Percentiles rank a stretch among this genome's conserved stretches.
Conservation (phyloP, 2,329 filamentous ascomycete species). For the Colletotrichum euphorbiae region DNA sequence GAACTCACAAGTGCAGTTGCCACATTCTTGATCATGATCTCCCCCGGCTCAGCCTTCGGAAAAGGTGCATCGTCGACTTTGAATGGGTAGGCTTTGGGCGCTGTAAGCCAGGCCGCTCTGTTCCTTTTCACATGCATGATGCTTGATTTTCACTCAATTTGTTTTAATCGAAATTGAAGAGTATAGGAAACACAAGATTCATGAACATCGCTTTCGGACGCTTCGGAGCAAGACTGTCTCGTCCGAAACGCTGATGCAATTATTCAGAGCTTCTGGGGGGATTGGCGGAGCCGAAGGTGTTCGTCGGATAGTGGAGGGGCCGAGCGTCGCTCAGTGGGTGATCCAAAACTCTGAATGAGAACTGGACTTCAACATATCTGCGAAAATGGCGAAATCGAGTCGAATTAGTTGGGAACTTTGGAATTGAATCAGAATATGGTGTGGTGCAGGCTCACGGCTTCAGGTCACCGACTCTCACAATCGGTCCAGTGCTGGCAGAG, state of each 20-base stretch:
- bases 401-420: neutral
- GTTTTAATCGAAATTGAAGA: too few species aligned
- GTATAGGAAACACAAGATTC: too few species aligned
- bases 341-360: neutral
- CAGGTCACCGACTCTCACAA: too few species aligned
- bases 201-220: neutral
- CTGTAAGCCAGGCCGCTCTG: constrained; percentile 31
- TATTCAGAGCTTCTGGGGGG: neutral
- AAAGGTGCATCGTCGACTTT: constrained; percentile 13
- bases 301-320: constrained; percentile 29
- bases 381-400: neutral
- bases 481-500: too few species aligned
- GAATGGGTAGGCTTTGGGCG: constrained; percentile 4
- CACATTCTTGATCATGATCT: constrained; percentile 41
- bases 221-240: neutral
- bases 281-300: constrained; percentile 14
- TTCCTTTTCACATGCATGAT: constrained; percentile 5
- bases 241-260: neutral
- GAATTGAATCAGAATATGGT: fast-evolving
- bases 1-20: constrained; percentile 39
- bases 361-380: neutral
- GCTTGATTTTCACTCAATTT: too few species aligned
- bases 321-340: neutral
- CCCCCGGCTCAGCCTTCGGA: constrained; percentile 27
- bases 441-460: neutral